Conservation (phyloP, 2,329 filamentous ascomycete genomes). For the Aspergillus caelatus region DNA sequence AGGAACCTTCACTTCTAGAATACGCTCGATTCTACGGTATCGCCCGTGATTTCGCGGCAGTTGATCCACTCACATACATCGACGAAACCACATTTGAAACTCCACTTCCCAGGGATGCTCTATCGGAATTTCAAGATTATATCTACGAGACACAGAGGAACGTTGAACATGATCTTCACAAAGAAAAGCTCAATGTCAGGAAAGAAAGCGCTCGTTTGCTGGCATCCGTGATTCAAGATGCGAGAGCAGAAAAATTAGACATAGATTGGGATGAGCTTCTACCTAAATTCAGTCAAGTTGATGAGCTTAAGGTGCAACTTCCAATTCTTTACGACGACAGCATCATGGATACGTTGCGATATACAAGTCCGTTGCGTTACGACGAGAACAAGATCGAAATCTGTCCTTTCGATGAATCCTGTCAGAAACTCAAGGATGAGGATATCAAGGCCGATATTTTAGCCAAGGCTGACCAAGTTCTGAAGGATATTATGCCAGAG, state of each 20-base stretch:
- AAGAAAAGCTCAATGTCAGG: conserved; percentile 39
- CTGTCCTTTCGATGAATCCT: not conserved
- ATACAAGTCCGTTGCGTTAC: conserved; percentile 21
- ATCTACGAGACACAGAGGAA: conserved; percentile 14
- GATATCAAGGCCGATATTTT: not conserved
- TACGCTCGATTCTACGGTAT: conserved; percentile 53
- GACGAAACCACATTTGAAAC: conserved; percentile 17
- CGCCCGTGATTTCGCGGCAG: conserved; percentile 38
- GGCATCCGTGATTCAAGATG: conserved; percentile 30
- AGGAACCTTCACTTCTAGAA: conserved; percentile 45
- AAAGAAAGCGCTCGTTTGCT: conserved; percentile 35
- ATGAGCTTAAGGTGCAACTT: conserved; percentile 46
- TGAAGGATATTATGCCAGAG: conserved; percentile 21
- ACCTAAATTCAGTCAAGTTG: conserved; percentile 23
- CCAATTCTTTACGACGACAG: conserved; percentile 50
- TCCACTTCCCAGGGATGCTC: conserved; percentile 21
- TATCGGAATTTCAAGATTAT: conserved; percentile 20
- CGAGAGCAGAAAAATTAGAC: conserved; percentile 12
- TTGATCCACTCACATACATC: conserved; percentile 27
- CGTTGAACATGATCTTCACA: conserved; percentile 16
- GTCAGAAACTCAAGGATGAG: not conserved
- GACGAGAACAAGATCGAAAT: not conserved
- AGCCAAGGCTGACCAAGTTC: not conserved
- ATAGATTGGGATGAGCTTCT: conserved; percentile 25
- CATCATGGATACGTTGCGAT: conserved; percentile 44